Evolutionary conservation across 805 yeast species (phyloP), one percentile per base, ranked within the genome.

Genomic region (Saccharomycopsis fibuligera): DNA sequence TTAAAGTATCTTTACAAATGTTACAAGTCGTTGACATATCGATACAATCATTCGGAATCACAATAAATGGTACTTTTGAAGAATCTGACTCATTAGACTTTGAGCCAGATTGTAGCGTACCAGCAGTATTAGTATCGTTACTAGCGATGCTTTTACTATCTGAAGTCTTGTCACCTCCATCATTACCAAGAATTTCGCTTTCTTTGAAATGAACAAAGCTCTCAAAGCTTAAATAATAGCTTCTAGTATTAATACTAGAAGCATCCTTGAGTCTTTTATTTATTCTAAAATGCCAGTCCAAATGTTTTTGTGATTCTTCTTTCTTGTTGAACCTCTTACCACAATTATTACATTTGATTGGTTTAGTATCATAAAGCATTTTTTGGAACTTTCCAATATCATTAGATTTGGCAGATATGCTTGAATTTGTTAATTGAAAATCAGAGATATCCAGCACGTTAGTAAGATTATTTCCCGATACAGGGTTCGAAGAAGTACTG

Each of bases 271-370:
- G 69, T 58, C 84, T 81, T 62, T 86, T 87, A 64, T 88, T 91
- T 39, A 87, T 84, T 58, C 98, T 76, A 69, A 88, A 89, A 69
- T 91, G 98, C 97, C 97, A 91, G 64, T 91, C 99, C 56, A 88
- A 68, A 65, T 93, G 99, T 12, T 29, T 16, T 76, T 75, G 42
- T 67, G 65, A 4, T 65, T 64, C 35, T 65, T 67, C 14, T 88
- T 95, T 42, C 72, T 75, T 2, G 3, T 78, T 72, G 62, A 88
- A 93, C 54, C 99, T 68, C 62, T 86, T 86, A 22, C 97, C 95
- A 68, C 99, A 93, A 17, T 82, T 80, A 14, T 86, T 77, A 68
- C 99, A 93, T 64, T 88, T 91, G 54, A 84, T 76, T 2, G 93
- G 79, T 57, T 82, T 77, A 24, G 68, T 64, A n/a, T 69, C 78